Base-by-base conservation (phyloP, 371 early-diverging fungal genomes). In the Entomophthora muscae region DNA sequence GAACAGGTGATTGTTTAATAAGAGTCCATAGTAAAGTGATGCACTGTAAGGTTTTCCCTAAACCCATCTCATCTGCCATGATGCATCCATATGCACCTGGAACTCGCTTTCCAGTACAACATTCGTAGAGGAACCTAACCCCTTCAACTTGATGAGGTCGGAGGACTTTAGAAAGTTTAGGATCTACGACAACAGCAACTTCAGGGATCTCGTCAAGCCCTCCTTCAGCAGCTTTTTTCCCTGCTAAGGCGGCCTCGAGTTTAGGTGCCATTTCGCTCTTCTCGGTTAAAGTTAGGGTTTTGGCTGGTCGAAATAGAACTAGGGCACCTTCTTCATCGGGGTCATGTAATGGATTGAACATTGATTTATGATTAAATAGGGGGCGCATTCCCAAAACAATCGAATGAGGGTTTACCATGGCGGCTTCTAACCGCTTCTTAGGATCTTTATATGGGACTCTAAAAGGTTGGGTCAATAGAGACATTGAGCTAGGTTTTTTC, bases 11-110 rank as follows among this genome's bases (percentile, higher is more conserved):
- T 71, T 95, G 95, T 29, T 87, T 79, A 51, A 95, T 68, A 23
- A 95, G 70, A 1, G 98, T 95, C 96, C 84, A 86, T n/a, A 99
- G 75, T 70, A 98, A 91, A 27, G 96, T 88, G 59, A 99, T 97
- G 1, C 95, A 91, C 98, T 76, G 61, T 78, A 83, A 80, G 1
- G 97, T 95, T 70, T 97, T 97, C 26, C 97, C 97, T 17, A 97
- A 73, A 29, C 97, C 97, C 95, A 95, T 95, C 70, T 95, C 98
- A 74, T 97, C 98, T 1, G 98, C 98, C 94, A 95, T 94, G 64
- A 97, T 97, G 68, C 93, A 93, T 5, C 81, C 81, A 70, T 68
- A 72, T 1, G 84, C 82, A 65, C 77, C 72, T 23, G 76, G 74
- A 32, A 77, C 75, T 2, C 78, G 80, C 63, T 70, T 69, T 1